These are phyloP conservation scores for Brettanomyces naardenensis DNA, from an alignment of 805 yeast genomes.

Conservation along the genomic window DNA sequence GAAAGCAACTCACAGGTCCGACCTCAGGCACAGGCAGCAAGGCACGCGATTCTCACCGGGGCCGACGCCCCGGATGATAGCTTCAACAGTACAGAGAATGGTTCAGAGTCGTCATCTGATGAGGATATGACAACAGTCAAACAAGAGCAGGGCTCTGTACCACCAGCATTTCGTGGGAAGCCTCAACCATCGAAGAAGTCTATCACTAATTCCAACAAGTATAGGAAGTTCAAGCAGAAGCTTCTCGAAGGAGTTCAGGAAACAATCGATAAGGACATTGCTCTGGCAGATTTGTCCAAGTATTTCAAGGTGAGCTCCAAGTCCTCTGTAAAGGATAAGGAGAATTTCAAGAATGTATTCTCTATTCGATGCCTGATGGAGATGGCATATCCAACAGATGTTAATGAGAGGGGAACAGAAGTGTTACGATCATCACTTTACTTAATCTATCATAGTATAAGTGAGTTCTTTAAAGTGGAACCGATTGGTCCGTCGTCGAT, in stretches of 20 bases:
- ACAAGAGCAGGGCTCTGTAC: too few species aligned
- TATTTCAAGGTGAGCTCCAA: conserved; percentile 12
- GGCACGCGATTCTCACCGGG: too few species aligned
- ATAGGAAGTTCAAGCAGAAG: conserved; percentile 11
- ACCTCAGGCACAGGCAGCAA: too few species aligned
- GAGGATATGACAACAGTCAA: too few species aligned
- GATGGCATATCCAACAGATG: conserved; percentile 11
- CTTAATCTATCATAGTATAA: conserved; percentile 15
- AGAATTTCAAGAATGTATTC: conserved; percentile 16
- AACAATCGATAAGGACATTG: conserved; percentile 10
- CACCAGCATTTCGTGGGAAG: too few species aligned
- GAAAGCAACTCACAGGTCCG: too few species aligned
- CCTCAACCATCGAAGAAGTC: conserved; percentile 9
- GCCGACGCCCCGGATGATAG: too few species aligned
- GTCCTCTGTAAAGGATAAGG: conserved; percentile 14
- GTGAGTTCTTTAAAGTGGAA: conserved; percentile 22
- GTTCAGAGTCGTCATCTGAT: too few species aligned
- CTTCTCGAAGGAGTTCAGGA: conserved; percentile 13
- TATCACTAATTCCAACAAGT: conserved; percentile 10
- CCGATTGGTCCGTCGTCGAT: conserved; percentile 68
- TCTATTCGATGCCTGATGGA: conserved; percentile 19
- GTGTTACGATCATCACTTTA: conserved; percentile 15
- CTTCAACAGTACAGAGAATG: too few species aligned
- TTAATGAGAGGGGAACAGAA: conserved; percentile 10
- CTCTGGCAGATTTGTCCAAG: conserved; percentile 11